Conservation (phyloP, 2,329 filamentous ascomycete genomes). For the Phialemonium atrogriseum region DNA sequence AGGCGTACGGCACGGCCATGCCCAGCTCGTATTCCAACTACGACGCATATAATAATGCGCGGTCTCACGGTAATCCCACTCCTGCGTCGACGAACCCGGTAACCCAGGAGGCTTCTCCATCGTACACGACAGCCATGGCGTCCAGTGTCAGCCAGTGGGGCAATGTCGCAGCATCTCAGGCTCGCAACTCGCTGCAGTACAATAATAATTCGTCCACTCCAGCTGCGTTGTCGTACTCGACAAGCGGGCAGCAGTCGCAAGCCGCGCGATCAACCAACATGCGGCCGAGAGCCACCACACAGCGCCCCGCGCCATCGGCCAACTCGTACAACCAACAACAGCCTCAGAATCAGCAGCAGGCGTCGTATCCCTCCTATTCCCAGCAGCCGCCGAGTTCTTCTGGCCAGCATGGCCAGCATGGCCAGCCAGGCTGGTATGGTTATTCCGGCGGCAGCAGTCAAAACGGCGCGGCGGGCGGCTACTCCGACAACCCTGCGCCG, state of each 20-base stretch:
- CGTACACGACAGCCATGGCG: slow-evolving; percentile 18
- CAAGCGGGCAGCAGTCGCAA: slow-evolving; percentile 13
- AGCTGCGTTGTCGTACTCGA: slow-evolving; percentile 12
- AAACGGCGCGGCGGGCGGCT: slow-evolving; percentile 7
- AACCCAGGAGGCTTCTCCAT: slow-evolving; percentile 17
- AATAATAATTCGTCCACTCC: slow-evolving; percentile 17
- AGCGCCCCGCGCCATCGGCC: slow-evolving; percentile 14
- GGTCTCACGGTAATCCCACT: slow-evolving; percentile 8
- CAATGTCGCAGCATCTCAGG: slow-evolving; percentile 14
- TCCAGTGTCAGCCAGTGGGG: slow-evolving; percentile 15
- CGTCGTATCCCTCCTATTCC: slow-evolving; percentile 4
- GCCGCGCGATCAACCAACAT: slow-evolving; percentile 14
- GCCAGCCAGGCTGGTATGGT: too few species aligned
- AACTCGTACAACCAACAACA: slow-evolving; percentile 18
- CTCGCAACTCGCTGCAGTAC: slow-evolving; percentile 17
- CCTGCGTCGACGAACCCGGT: slow-evolving; percentile 10
- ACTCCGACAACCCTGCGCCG: slow-evolving; percentile 1
- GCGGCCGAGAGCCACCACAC: slow-evolving; percentile 17
- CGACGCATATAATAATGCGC: slow-evolving; percentile 12
- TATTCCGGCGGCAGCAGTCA: slow-evolving; percentile 5
- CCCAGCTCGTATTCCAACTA: slow-evolving; percentile 16
- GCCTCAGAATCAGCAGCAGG: slow-evolving; percentile 8
- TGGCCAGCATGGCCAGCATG: slow-evolving; percentile 10
- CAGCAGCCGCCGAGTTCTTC: slow-evolving; percentile 20
- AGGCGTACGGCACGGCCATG: too few species aligned